Evolutionary conservation across 805 yeast species (phyloP).

Genomic region (Wickerhamomyces hampshirensis): DNA sequence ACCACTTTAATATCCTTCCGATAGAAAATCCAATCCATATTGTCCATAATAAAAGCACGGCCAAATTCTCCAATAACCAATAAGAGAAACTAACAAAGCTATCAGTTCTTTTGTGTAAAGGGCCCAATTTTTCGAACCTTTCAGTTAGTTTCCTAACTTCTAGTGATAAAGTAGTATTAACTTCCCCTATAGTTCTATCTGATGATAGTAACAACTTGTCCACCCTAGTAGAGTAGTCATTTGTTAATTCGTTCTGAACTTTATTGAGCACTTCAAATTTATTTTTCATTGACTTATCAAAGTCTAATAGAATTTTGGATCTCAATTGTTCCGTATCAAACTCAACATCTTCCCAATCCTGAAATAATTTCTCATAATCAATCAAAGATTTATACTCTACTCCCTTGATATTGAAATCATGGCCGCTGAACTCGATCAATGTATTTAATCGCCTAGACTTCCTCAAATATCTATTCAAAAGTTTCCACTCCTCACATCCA

Average conservation of each 20-base stretch:
- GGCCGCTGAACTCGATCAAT: conserved; percentile 17
- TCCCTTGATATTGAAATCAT: conserved; percentile 14
- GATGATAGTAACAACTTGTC: conserved; percentile 59
- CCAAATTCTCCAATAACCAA: conserved; percentile 43
- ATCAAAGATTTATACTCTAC: conserved; percentile 9
- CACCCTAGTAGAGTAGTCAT: conserved; percentile 40
- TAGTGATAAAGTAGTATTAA: conserved; percentile 64
- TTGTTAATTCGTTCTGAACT: conserved; percentile 18
- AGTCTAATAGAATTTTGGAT: conserved; percentile 4
- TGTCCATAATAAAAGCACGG: conserved; percentile 46
- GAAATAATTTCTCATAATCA: conserved; percentile 11
- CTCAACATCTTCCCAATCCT: conserved; percentile 7
- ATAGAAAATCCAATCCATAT: conserved; percentile 55
- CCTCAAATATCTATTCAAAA: conserved; percentile 10
- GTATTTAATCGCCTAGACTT: conserved; percentile 4
- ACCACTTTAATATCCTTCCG: conserved; percentile 31
- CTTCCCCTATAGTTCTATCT: conserved; percentile 68
- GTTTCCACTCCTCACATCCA: conserved; percentile 7
- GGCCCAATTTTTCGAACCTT: conserved; percentile 37
- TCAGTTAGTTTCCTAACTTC: conserved; percentile 53
- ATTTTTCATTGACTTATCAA: conserved; percentile 13
- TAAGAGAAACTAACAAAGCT: conserved; percentile 37
- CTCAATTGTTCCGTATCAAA: conserved; percentile 2
- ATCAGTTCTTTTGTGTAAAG: conserved; percentile 28
- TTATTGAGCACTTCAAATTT: conserved; percentile 16